phyloP scores from a whole-genome alignment of 352 stramenopile genomes.

The Elongisporangium senticosum region DNA sequence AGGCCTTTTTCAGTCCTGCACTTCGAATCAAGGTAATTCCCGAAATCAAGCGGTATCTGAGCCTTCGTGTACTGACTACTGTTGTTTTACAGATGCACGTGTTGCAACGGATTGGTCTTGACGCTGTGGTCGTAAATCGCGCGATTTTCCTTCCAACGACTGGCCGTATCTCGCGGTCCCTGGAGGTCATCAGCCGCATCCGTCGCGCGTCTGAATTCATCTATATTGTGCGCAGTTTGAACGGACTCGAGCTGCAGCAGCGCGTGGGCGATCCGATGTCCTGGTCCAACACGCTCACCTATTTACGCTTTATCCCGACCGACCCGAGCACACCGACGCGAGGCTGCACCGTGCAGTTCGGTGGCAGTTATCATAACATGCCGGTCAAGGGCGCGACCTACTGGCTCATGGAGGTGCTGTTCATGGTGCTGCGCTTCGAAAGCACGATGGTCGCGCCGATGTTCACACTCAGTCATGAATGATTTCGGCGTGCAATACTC shows the following conservation, averaged over 20 bases:
- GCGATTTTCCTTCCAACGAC: conserved; percentile 40
- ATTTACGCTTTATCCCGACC: conserved; percentile 37
- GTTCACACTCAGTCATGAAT: conserved; percentile 32
- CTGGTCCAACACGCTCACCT: conserved; percentile 39
- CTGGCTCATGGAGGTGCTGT: conserved; percentile 57
- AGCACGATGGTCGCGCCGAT: conserved; percentile 39
- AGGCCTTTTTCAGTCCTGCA: conserved; percentile 42
- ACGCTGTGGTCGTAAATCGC: conserved; percentile 48
- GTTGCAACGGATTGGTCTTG: conserved; percentile 34
- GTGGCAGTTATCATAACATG: conserved; percentile 36
- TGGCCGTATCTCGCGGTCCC: conserved; percentile 27
- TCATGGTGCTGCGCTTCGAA: conserved; percentile 51
- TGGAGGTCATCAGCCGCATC: conserved; percentile 43
- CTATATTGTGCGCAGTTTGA: conserved; percentile 36
- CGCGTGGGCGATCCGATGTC: conserved; percentile 20
- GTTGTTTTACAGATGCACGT: conserved; percentile 25
- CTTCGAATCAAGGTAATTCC: conserved; percentile 31
- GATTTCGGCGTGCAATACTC: neutral
- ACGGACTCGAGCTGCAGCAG: conserved; percentile 31
- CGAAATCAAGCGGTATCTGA: neutral
- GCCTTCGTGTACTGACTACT: neutral
- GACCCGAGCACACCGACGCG: conserved; percentile 17
- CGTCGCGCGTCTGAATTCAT: conserved; percentile 36
- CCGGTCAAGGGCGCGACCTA: conserved; percentile 31
- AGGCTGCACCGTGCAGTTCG: conserved; percentile 38